phyloP scores from a whole-genome alignment of 1,139 yeast genomes.

The Kodamaea sp. region DNA sequence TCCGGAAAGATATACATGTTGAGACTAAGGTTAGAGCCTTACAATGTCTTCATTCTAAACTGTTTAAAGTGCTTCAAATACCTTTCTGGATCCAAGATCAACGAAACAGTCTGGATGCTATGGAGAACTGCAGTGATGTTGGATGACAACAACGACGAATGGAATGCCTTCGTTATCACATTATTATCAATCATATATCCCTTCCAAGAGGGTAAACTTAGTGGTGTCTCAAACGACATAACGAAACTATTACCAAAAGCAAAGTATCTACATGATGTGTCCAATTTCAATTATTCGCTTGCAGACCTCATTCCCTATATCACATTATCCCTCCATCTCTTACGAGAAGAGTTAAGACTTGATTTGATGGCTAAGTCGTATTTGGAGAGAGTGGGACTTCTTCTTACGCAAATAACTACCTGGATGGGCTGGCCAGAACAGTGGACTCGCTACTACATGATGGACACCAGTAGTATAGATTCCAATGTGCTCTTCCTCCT shows the following conservation, averaged over 20 bases:
- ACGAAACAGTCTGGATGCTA: constrained; percentile 57
- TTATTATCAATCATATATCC: constrained; percentile 52
- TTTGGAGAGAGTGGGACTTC: constrained; percentile 44
- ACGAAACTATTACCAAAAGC: constrained; percentile 45
- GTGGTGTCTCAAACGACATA: constrained; percentile 30
- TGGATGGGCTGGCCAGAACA: constrained; percentile 77
- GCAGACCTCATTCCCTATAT: constrained; percentile 59
- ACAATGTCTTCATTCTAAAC: constrained; percentile 37
- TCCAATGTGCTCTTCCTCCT: constrained; percentile 34
- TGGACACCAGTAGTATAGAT: constrained; percentile 26
- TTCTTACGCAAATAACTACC: constrained; percentile 61
- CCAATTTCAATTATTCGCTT: constrained; percentile 38
- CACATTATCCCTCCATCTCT: constrained; percentile 68
- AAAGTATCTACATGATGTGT: constrained; percentile 26
- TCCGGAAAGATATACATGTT: constrained; percentile 31
- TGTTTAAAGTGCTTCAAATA: constrained; percentile 54
- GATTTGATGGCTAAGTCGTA: constrained; percentile 47
- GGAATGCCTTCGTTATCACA: constrained; percentile 62
- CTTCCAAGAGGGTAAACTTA: constrained; percentile 22
- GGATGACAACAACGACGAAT: constrained; percentile 48
- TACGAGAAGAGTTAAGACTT: constrained; percentile 73
- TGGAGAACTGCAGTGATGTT: constrained; percentile 63
- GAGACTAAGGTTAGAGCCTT: constrained; percentile 49
- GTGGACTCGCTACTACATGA: constrained; percentile 64
- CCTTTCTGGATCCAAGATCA: constrained; percentile 58